Conservation (phyloP, 2,329 filamentous ascomycete genomes). For the Sclerotinia minor region DNA sequence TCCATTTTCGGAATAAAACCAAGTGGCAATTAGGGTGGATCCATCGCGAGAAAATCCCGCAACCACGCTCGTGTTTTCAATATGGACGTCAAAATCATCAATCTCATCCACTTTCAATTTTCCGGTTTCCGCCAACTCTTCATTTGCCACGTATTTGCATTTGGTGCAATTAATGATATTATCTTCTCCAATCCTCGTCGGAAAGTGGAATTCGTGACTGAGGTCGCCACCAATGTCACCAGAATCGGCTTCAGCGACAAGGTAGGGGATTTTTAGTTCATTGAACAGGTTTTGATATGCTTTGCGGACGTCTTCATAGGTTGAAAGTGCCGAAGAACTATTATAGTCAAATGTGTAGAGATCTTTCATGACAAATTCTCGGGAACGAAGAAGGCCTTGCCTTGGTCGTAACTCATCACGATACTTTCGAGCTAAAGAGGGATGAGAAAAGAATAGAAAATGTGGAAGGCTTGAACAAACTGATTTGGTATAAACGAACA, state of each 20-base stretch:
- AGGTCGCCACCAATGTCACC: constrained; percentile 93
- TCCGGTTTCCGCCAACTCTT: constrained; percentile 69
- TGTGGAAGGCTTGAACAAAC: constrained; percentile 48
- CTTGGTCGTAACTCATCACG: constrained; percentile 87
- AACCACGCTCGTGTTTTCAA: constrained; percentile 48
- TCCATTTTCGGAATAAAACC: constrained; percentile 43
- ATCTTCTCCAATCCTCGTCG: constrained; percentile 79
- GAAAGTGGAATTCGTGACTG: constrained; percentile 93
- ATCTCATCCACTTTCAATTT: not conserved
- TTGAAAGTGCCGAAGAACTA: constrained; percentile 67
- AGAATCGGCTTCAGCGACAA: constrained; percentile 86
- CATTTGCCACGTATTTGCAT: constrained; percentile 80
- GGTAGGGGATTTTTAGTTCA: constrained; percentile 78
- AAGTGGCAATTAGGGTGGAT: constrained; percentile 67
- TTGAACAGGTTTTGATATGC: constrained; percentile 78
- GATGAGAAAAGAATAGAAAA: constrained; percentile 14
- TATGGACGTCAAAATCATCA: not conserved
- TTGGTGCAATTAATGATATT: constrained; percentile 71
- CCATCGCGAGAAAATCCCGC: constrained; percentile 66
- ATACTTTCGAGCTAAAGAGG: constrained; percentile 74
- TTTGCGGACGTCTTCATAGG: constrained; percentile 71
- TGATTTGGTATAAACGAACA: constrained; percentile 85
- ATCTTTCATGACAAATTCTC: constrained; percentile 98
- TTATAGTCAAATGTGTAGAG: constrained; percentile 89
- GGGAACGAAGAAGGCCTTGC: constrained; percentile 80